Evolutionary conservation across 1,139 yeast genomes (phyloP), one percentile per base, ranked within the genome.

Genomic region (Diutina catenulata): DNA sequence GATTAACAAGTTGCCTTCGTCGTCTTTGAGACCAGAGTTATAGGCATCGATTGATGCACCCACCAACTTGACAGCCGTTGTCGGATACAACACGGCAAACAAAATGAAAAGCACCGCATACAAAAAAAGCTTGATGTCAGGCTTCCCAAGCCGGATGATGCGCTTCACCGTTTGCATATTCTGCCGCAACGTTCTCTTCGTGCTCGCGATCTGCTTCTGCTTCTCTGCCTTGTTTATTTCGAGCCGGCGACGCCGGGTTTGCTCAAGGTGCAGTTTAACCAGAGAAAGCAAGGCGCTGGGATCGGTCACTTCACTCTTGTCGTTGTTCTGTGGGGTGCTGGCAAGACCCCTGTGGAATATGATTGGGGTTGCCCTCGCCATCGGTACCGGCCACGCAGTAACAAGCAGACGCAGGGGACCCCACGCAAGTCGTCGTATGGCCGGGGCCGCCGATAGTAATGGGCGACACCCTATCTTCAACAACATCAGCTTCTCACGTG

Each of bases 11-110:
- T 59, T 56, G 0, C 72, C 72, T 28, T 64, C 63, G 4, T 46
- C 64, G 46, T 66, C 70, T 35, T 53, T 56, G 13, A 48, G 38
- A n/a, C 56, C 56, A 11, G 53, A 45, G 43, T 64, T 67, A 44
- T 62, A 64, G 2, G 72, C 68, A 47, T 67, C 73, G 33, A 67
- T 61, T 3, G 70, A 60, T 1, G 67, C 59, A 9, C 73, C 73
- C n/a, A 67, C 71, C 37, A 67, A 51, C 43, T 64, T 63, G 10
- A 67, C 72, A 9, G 68, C 59, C 1, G 66, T 57, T 1, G 72
- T 66, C 2, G 73, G 73, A 42, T 67, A 67, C 32, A 67, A 48
- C 29, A 67, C 72, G 2, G 73, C 72, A 50, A 64, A 63, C 22
- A 66, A 50, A 15, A 67, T 67, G 45, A 66, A 65, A 9, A 56